These are phyloP conservation scores for Cucurbita ficifolia DNA, from an alignment of 306 rosid genomes.

Conservation along the genomic window DNA sequence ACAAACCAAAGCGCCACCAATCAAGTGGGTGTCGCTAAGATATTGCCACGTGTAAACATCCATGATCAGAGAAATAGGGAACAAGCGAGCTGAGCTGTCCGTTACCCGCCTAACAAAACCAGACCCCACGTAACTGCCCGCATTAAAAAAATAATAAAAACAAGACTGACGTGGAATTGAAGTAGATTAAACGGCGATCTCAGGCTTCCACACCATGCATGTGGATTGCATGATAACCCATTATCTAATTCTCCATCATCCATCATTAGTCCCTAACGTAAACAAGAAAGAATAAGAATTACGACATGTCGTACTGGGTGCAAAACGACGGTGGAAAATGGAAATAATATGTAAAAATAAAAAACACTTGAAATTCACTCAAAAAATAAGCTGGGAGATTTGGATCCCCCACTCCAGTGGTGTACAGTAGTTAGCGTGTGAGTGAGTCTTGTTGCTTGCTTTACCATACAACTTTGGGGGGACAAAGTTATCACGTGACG, in stretches of 20 bases:
- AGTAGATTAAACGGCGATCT: not conserved
- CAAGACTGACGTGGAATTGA: not conserved
- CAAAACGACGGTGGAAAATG: not conserved
- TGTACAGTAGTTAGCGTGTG: slow-evolving; percentile 8
- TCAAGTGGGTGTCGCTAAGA: not conserved
- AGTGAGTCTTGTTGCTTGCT: slow-evolving; percentile 8
- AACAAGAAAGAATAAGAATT: not conserved
- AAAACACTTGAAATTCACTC: not conserved
- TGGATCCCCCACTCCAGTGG: not conserved
- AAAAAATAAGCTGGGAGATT: not conserved
- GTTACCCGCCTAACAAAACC: slow-evolving; percentile 22
- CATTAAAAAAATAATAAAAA: not conserved
- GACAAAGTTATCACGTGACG: slow-evolving; percentile 10
- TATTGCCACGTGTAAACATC: slow-evolving; percentile 7
- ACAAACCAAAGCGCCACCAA: not conserved
- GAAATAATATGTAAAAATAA: not conserved
- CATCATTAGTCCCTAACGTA: not conserved
- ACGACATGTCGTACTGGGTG: not conserved
- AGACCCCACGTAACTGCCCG: slow-evolving; percentile 16
- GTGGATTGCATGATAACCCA: slow-evolving; percentile 5
- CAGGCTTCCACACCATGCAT: not conserved
- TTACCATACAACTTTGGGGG: slow-evolving; percentile 4
- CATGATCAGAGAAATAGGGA: not conserved
- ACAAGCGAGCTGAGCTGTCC: slow-evolving; percentile 20
- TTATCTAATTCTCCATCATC: not conserved